Evolutionary conservation across 371 early-diverging fungal species (phyloP).

Genomic region (Mucor lusitanicus): DNA sequence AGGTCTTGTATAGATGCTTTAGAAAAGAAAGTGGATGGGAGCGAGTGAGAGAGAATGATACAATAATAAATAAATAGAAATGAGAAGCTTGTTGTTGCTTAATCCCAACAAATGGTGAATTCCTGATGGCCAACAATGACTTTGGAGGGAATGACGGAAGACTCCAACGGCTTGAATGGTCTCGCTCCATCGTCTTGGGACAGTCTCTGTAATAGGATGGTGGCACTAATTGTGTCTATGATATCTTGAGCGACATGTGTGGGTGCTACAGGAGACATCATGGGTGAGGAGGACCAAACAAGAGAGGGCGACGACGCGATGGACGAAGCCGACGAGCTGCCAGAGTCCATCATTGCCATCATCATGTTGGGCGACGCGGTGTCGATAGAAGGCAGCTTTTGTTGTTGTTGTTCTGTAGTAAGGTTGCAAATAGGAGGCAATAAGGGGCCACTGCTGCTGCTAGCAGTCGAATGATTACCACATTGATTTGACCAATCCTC

Average conservation of each 20-base stretch:
- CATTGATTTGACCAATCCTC: not conserved
- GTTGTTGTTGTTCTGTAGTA: not conserved
- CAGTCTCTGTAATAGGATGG: conserved; percentile 54
- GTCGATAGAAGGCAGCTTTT: not conserved
- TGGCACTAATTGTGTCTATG: conserved; percentile 58
- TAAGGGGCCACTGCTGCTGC: not conserved
- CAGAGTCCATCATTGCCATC: not conserved
- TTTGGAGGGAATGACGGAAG: conserved; percentile 30
- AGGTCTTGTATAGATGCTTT: not conserved
- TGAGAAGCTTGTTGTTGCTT: too few species aligned
- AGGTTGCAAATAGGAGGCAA: conserved; percentile 6
- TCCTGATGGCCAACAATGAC: conserved; percentile 41
- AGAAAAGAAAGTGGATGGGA: not conserved
- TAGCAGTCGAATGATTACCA: not conserved
- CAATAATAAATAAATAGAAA: not conserved
- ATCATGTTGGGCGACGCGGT: not conserved
- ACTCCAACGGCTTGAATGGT: conserved; percentile 40
- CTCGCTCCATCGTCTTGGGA: conserved; percentile 58
- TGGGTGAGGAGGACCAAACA: conserved; percentile 3
- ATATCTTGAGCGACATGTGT: conserved; percentile 36
- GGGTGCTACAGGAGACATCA: conserved; percentile 4
- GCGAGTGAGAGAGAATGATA: not conserved
- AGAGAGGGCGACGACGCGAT: not conserved
- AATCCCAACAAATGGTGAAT: conserved; percentile 41
- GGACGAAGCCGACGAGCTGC: not conserved